phyloP scores from a whole-genome alignment of 2,329 filamentous ascomycete genomes.

The Diaporthe capsici region DNA sequence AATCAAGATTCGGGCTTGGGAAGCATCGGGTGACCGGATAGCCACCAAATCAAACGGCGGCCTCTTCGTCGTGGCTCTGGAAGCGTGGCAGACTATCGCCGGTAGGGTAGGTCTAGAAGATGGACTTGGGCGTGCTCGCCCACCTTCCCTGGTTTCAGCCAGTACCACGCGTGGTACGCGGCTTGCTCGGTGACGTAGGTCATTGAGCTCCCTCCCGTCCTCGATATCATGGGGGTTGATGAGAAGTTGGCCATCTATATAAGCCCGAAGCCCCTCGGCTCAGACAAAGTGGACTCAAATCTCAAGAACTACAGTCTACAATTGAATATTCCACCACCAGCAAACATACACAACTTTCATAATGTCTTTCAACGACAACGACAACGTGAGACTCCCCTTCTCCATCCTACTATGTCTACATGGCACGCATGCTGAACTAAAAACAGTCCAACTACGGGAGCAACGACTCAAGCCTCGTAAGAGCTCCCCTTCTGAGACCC shows the following conservation, averaged over 20 bases:
- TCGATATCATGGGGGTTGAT: neutral
- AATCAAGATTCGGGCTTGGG: constrained; percentile 25
- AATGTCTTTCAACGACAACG: constrained; percentile 65
- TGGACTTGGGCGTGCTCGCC: neutral
- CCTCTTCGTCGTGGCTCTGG: constrained; percentile 24
- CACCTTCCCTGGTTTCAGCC: constrained; percentile 35
- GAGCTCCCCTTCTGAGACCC: constrained; percentile 27
- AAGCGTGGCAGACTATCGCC: constrained; percentile 5
- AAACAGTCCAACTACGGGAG: constrained; percentile 45
- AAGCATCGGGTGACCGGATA: constrained; percentile 8
- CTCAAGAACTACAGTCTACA: neutral
- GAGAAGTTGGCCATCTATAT: constrained; percentile 18
- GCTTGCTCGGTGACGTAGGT: constrained; percentile 33
- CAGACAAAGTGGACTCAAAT: accelerated
- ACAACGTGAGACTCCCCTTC: constrained; percentile 50
- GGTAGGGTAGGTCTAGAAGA: neutral
- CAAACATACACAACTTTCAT: constrained; percentile 42
- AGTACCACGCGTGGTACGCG: neutral
- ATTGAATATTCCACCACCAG: neutral
- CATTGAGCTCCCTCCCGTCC: neutral
- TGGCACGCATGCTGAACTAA: constrained; percentile 45
- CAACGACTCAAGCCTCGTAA: constrained; percentile 44
- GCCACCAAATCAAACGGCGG: constrained; percentile 30
- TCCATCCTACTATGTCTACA: neutral
- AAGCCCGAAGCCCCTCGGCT: neutral